A percentile compares a stretch with the other conserved stretches of the same genome.
Evolutionary conservation across 495 filamentous ascomycete species (phyloP).

Genomic region (Penicillium daleae): DNA sequence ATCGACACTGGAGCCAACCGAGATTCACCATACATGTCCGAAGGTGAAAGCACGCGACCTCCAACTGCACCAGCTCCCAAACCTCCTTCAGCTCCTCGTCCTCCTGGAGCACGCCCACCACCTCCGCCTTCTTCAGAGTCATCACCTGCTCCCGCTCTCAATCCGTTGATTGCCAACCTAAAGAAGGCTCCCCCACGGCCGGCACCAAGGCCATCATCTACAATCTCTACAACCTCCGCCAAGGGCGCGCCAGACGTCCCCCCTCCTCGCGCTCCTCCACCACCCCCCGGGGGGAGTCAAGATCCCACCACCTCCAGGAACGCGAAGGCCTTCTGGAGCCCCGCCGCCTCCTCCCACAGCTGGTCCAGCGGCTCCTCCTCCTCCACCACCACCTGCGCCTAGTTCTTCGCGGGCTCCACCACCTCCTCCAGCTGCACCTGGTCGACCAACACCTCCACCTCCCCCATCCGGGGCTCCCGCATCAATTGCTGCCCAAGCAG

Average conservation of each 20-base stretch:
- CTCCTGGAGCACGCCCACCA: constrained; percentile 58
- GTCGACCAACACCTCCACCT: constrained; percentile 43
- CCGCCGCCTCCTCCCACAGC: constrained; percentile 47
- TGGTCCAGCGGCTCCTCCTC: constrained; percentile 45
- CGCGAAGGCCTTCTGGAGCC: constrained; percentile 65
- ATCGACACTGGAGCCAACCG: constrained; percentile 85
- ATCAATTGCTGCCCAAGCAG: constrained; percentile 47
- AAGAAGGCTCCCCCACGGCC: constrained; percentile 60
- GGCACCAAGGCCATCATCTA: constrained; percentile 54
- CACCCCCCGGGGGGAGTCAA: constrained; percentile 60
- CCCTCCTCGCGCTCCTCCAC: constrained; percentile 69
- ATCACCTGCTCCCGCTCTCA: constrained; percentile 52
- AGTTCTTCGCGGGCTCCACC: constrained; percentile 50
- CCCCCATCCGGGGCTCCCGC: constrained; percentile 44
- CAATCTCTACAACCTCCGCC: constrained; percentile 14
- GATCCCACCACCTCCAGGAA: constrained; percentile 51
- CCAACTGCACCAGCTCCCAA: constrained; percentile 55
- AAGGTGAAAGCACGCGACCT: constrained; percentile 65
- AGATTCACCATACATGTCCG: constrained; percentile 77
- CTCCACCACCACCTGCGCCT: constrained; percentile 45
- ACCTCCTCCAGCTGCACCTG: constrained; percentile 50
- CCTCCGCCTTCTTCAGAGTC: constrained; percentile 59
- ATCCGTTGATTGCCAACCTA: constrained; percentile 62
- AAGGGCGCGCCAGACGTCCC: constrained; percentile 35
- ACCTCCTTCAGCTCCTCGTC: constrained; percentile 64